Base-by-base conservation (phyloP, 2,329 filamentous ascomycete genomes). In the Clonostachys solani region DNA sequence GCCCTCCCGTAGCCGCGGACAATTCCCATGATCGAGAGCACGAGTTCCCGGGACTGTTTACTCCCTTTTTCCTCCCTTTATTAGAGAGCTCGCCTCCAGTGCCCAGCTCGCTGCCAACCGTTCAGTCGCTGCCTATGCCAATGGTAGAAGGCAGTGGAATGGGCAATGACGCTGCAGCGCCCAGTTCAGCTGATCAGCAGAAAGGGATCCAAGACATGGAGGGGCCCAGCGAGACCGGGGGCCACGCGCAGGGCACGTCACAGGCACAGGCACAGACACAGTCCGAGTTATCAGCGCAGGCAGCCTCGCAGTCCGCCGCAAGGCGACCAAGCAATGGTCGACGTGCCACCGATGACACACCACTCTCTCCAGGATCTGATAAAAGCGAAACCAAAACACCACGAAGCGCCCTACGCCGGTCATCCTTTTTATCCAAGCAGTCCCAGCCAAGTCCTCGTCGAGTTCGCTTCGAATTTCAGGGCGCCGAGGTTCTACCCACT, bases 1-100 rank as follows among this genome's bases (percentile, higher is more conserved):
- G 45, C 42, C 50, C 57, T 55, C 54, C 56, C 57, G 56, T 58
- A 54, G 49, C 54, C 43, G 57, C 60, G 57, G 54, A 52, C 60
- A 47, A 53, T 55, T 55, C 53, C 50, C 56, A 49, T 50, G 75
- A 78, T 49, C 74, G 78, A 50, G 80, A 84, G 54, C 66, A 68
- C 57, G 80, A 84, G 54, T 77, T 86, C 52, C 74, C 75, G 52
- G 81, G 81, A 50, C 64, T 86, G 49, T 85, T 86, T 58, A 84
- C 77, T 35, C 82, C 81, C 29, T 76, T 67, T 51, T 86, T 79
- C 56, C 72, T 86, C 47, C 81, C 81, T 41, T 67, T 86, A 47
- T 73, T 86, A 47, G 81, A 83, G 53, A 69, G 70, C 51, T 57
- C 59, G 6, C 43, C 44, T 43, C 49, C 52, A 47, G 51, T 55